Percentiles rank a stretch among this genome's conserved stretches.
These are phyloP conservation scores for Emmonsia crescens DNA, from an alignment of 2,329 filamentous ascomycete species.

Conservation along the genomic window DNA sequence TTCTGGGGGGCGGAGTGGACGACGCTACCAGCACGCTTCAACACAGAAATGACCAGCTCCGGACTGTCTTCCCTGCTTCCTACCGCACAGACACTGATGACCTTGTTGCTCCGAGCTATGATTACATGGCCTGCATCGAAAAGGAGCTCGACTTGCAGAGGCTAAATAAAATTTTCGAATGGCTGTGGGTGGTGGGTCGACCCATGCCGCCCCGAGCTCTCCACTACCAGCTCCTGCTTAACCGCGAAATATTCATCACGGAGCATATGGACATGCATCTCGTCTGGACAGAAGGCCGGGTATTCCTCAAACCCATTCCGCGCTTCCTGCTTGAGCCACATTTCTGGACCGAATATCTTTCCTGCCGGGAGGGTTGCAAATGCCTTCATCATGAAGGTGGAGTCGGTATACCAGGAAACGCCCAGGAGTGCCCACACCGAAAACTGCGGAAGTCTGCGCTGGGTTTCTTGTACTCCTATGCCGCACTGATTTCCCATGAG, in stretches of 20 bases:
- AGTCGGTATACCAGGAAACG: not conserved
- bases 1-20: not conserved
- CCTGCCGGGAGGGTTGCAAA: not conserved
- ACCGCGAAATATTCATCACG: not conserved
- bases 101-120: not conserved
- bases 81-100: not conserved
- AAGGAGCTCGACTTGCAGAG: not conserved
- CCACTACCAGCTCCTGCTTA: not conserved
- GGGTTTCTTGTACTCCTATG: not conserved
- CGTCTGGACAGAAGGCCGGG: not conserved
- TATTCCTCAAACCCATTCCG: not conserved
- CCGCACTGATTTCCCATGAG: not conserved
- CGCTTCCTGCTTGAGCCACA: not conserved
- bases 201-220: not conserved
- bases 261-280: constrained; percentile 1
- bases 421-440: not conserved
- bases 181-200: not conserved
- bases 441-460: not conserved
- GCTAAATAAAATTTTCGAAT: not conserved
- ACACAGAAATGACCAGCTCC: not conserved
- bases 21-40: not conserved
- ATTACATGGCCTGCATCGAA: not conserved
- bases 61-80: not conserved
- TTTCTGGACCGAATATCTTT: not conserved
- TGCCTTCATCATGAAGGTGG: not conserved